Evolutionary conservation across 495 filamentous ascomycete genomes (phyloP), one percentile per base, ranked within the genome.

Genomic region (Aspergillus affinis): DNA sequence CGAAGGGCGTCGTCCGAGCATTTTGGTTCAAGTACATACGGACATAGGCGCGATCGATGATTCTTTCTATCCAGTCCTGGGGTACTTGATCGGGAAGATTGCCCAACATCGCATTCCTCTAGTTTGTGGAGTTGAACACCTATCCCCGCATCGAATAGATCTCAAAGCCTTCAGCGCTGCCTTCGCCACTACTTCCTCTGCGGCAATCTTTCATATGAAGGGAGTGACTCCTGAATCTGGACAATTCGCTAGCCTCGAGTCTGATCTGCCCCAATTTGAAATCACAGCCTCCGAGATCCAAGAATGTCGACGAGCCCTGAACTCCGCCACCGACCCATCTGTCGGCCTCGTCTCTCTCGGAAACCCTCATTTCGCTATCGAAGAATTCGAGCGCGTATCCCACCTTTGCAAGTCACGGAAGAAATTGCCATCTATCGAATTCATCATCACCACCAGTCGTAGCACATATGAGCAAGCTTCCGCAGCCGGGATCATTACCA

Each of bases 131-230:
- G 6, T 75, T 5, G 65, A 75, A 27, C 21, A 20, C 0, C 18
- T 36, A 7, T 0, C 15, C 0, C 60, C 64, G n/a, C 57, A 51
- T 0, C 61, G 26, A 0, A 60, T 59, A 9, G 66, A 75, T 41
- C 49, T 75, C 15, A 73, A 75, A 51, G 70, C 70, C 0, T 71
- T 75, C 30, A 62, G 72, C 4, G 70, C 72, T 5, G 72, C 72
- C 0, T 73, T 75, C 63, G 72, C 65, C 1, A 75, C 72, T 0
- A 65, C 60, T 0, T 61, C 67, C 1, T 65, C 63, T 23, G 71
- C 72, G 3, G 64, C 72, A 0, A 72, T 72, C 70, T 75, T 72
- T 51, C 70, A 75, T 46, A 68, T 75, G 10, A 45, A 56, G 2
- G 68, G 67, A 0, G 45, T 71, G 8, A 72, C 72, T 0, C 55